Base-by-base conservation (phyloP, 768 basidiomycete genomes). In the Panaeolus cyanescens region DNA sequence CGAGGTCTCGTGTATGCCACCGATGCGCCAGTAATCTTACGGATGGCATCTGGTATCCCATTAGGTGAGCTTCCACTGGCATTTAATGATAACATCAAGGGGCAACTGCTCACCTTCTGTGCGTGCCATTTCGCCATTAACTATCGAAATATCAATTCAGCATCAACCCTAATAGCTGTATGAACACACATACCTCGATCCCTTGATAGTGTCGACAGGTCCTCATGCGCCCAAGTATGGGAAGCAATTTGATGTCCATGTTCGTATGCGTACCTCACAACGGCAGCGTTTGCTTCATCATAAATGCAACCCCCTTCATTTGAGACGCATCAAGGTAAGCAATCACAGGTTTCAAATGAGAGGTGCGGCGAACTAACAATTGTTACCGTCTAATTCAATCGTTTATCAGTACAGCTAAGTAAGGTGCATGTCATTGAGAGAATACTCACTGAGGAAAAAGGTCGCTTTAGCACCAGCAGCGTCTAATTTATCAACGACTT, bases 191-290 rank as follows among this genome's bases (percentile, higher is more conserved):
- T 36, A 80, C 79, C 72, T 68, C 80, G 65, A 58, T 79, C 76
- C 70, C 67, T 75, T 5, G 67, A 67, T n/a, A 80, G 71, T 0
- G 71, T 74, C 17, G 69, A 70, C 39, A 82, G 65, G 64, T 79
- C 71, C 15, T 56, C 59, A 59, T 83, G 81, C 7, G 65, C 59
- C 80, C 80, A 82, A 2, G 80, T 82, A 65, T 82, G 81, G 8
- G 79, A 81, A 1, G 71, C 79, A 53, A 82, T 66, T 66, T 79
- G 75, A 59, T 81, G 79, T 7, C 80, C 80, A 12, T 75, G 68
- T 59, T 70, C 68, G 57, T 71, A 77, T 6, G 75, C 77, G 45
- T 75, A 75, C 58, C 73, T 75, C 56, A 78, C 57, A 32, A 69
- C 59, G 32, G 71, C 62, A 8, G 69, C 63, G 7, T 65, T 64